Evolutionary conservation across 768 basidiomycete genomes (phyloP), one percentile per base, ranked within the genome.

Genomic region (Leccinum rimulosum): DNA sequence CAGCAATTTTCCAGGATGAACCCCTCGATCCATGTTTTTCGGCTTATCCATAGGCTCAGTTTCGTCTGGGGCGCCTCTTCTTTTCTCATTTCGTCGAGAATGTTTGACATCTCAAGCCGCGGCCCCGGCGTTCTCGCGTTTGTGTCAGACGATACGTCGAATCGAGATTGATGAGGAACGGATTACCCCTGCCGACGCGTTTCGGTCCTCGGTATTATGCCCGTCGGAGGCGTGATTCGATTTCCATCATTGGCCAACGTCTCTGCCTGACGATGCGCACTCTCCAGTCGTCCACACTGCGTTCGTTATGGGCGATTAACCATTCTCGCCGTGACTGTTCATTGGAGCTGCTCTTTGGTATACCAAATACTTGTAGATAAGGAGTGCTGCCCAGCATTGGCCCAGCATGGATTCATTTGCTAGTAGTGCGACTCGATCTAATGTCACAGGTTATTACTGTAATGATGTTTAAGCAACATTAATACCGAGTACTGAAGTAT

Each of bases 381-480:
- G 14, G 2, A 43, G 40, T 19, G 40, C 40, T 19, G n/a, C 2
- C 40, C 40, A 43, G 40, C 40, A n/a, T 40, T 17, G 9, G n/a
- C 4, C 40, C 40, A 43, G n/a, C 40, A 17, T 40, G 0, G 9
- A 17, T 17, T 40, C 8, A 40, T 40, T 40, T 40, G 38, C 38
- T 40, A 43, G 40, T 40, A 43, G n/a, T n/a, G 40, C 40, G 40
- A 43, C 9, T 43, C n/a, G 14, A 43, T 43, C n/a, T 43, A 43
- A 43, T 45, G 43, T 45, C 43, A 71, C 66, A 68, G 19, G 22
- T 60, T 62, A 74, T 70, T 74, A 43, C 40, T 43, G 40, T 43
- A 73, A 66, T 62, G 64, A 67, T 62, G 66, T 53, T 59, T 72
- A 69, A 72, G 70, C 65, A 71, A 67, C 70, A 73, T 73, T 73